Evolutionary conservation across 768 basidiomycete species (phyloP).

Genomic region (Lentinula lateritia): DNA sequence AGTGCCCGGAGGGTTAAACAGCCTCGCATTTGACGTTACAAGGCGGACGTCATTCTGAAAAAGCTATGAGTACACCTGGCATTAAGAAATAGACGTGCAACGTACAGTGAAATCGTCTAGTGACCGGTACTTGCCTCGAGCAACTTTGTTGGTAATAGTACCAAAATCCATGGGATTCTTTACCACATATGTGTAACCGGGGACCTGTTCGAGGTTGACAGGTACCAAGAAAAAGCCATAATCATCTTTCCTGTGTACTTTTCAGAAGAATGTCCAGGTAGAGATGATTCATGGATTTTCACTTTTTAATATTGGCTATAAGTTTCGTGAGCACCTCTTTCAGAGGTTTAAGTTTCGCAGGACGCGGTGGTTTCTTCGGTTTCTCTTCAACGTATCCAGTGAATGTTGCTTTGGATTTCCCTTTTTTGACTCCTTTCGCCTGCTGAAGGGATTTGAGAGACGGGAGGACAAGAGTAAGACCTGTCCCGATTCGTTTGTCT

Average conservation of each 20-base stretch:
- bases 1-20: constrained; percentile 69
- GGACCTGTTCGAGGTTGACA: constrained; percentile 54
- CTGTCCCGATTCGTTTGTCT: background rate
- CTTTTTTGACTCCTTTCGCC: constrained; percentile 20
- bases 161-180: constrained; percentile 91
- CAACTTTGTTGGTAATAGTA: constrained; percentile 77
- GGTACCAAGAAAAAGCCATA: constrained; percentile 79
- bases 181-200: constrained; percentile 63
- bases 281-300: constrained; percentile 12
- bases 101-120: constrained; percentile 76
- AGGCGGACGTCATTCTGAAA: constrained; percentile 65
- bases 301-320: constrained; percentile 75
- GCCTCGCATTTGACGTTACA: constrained; percentile 68
- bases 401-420: constrained; percentile 26
- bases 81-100: constrained; percentile 10
- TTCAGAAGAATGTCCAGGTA: background rate
- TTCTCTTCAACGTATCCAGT: constrained; percentile 22
- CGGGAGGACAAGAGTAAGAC: constrained; percentile 4
- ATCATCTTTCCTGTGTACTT: constrained; percentile 63
- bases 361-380: constrained; percentile 45
- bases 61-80: background rate
- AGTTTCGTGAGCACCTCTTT: constrained; percentile 69
- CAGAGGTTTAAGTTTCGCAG: constrained; percentile 72
- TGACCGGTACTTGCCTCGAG: constrained; percentile 69
- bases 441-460: constrained; percentile 7